A percentile compares a stretch with the other conserved stretches of the same genome.
Evolutionary conservation across 2,329 filamentous ascomycete genomes (phyloP).

Genomic region (Phialophora expanda): DNA sequence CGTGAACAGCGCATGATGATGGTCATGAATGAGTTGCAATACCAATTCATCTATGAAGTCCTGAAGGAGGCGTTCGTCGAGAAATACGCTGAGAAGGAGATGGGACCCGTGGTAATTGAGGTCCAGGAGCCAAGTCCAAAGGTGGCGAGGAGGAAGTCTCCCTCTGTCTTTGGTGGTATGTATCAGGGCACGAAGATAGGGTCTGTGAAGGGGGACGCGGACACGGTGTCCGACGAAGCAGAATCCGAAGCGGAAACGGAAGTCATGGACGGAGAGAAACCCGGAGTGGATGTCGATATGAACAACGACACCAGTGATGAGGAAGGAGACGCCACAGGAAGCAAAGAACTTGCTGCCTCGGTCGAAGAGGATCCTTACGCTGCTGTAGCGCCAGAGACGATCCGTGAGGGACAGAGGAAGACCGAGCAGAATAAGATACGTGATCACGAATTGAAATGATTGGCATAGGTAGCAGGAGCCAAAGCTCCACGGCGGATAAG

Average conservation of each 20-base stretch:
- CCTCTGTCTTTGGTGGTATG: constrained; percentile 23
- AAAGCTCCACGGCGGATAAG: background rate
- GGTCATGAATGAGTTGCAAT: constrained; percentile 89
- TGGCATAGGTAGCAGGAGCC: background rate
- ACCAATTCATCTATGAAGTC: constrained; percentile 86
- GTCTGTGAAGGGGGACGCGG: constrained; percentile 23
- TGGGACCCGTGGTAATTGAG: constrained; percentile 30
- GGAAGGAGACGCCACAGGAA: background rate
- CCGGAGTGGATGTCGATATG: constrained; percentile 1
- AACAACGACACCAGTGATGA: background rate
- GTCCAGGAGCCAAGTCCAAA: constrained; percentile 36
- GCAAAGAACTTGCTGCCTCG: background rate
- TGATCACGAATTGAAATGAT: constrained; percentile 28
- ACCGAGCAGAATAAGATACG: constrained; percentile 20
- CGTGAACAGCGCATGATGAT: constrained; percentile 90
- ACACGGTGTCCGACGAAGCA: constrained; percentile 28
- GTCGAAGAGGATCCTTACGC: constrained; percentile 32
- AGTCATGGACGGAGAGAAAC: constrained; percentile 32
- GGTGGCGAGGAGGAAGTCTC: constrained; percentile 31
- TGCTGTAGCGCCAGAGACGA: constrained; percentile 34
- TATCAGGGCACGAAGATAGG: constrained; percentile 17
- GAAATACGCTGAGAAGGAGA: constrained; percentile 54
- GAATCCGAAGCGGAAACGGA: constrained; percentile 38
- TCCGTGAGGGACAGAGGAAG: constrained; percentile 30
- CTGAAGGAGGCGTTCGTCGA: constrained; percentile 75